Evolutionary conservation across 441 rosid genomes (phyloP), one percentile per base, ranked within the genome.

Genomic region (Erysimum cheiri): DNA sequence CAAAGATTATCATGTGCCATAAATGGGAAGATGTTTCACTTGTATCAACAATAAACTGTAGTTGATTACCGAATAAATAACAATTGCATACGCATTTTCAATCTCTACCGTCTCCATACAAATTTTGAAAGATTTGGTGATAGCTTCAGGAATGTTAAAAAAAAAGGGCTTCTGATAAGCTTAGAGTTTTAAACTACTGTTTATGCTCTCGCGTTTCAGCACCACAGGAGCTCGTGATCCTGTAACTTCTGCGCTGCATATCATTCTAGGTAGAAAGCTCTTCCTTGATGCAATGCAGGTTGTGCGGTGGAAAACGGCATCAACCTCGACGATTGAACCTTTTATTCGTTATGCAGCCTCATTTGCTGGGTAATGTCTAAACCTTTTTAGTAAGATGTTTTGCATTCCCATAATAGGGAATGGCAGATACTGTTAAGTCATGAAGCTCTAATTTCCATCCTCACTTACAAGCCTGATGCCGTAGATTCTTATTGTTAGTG

Each of bases 161-260:
- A 22, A 71, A n/a, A 71, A n/a, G 32, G 64, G 19, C 35, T 58
- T 46, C 29, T 52, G n/a, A n/a, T 39, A 43, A 60, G 40, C 40
- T 31, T 31, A 3, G 26, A 5, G 32, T 41, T 52, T 17, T 14
- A 52, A 68, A 60, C 44, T 29, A 44, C 32, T 61, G 29, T 64
- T 40, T 40, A 33, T 58, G 28, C 46, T 65, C 19, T 64, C 43
- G 12, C 1, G 5, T 75, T 82, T 76, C 93, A 93, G 97, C 77
- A 91, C 97, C 39, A 93, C 98, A 33, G 97, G 98, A 74, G 81
- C 89, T 74, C 85, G 98, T 66, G 98, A 93, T 87, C 89, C 96
- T 70, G 60, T 84, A 60, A 93, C 96, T 78, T 93, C 98, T 53
- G 93, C 96, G 4, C 71, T 93, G 83, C 95, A 93, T 74, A 85